These are phyloP conservation scores for Dothistroma septosporum DNA, from an alignment of 2,329 filamentous ascomycete species.

Conservation along the genomic window DNA sequence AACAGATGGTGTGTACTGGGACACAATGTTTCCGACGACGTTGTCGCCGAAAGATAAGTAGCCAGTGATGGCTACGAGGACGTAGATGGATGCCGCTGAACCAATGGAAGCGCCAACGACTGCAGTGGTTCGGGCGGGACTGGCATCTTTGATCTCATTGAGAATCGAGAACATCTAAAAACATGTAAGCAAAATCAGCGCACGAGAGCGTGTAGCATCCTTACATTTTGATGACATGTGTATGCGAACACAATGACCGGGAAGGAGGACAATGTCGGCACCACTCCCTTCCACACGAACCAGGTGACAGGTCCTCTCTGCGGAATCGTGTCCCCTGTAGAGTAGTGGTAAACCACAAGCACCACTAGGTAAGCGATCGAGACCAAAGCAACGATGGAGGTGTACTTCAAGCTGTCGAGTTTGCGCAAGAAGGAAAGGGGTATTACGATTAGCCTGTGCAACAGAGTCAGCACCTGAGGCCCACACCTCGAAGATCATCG, in stretches of 20 bases:
- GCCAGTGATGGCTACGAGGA: conserved; percentile 88
- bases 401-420: conserved; percentile 95
- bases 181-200: conserved; percentile 12
- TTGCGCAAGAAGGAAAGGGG: conserved; percentile 87
- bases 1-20: conserved; percentile 76
- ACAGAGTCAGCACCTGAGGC: background rate
- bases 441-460: conserved; percentile 74
- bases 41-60: conserved; percentile 93
- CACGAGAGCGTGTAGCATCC: conserved; percentile 25
- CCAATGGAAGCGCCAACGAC: conserved; percentile 84
- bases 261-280: conserved; percentile 76
- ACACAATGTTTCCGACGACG: conserved; percentile 87
- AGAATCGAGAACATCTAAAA: conserved; percentile 93
- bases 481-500: background rate
- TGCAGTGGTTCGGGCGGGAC: conserved; percentile 68
- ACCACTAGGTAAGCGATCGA: conserved; percentile 94
- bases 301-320: conserved; percentile 71
- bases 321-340: conserved; percentile 67
- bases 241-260: conserved; percentile 99
- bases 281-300: conserved; percentile 72
- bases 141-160: conserved; percentile 87
- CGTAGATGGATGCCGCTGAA: conserved; percentile 78
- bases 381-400: conserved; percentile 81
- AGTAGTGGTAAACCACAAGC: conserved; percentile 88
- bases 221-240: conserved; percentile 94